These are phyloP conservation scores for Achaetomium macrosporum DNA, from an alignment of 2,329 filamentous ascomycete genomes.

Conservation along the genomic window DNA sequence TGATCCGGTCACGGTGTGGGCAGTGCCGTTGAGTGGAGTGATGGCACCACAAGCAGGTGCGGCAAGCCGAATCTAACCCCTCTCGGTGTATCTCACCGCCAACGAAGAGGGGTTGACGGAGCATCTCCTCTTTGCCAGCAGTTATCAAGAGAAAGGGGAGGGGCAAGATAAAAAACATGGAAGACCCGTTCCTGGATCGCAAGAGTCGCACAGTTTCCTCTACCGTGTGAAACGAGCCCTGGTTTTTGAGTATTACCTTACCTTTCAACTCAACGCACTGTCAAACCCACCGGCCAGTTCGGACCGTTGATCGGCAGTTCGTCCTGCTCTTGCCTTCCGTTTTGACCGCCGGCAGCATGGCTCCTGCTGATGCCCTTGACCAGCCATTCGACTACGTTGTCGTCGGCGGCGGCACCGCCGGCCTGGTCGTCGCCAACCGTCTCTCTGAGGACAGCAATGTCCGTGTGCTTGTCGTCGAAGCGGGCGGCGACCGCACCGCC, in stretches of 20 bases:
- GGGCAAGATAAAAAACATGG: not conserved
- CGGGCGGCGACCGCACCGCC: conserved; percentile 30
- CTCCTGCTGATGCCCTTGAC: conserved; percentile 11
- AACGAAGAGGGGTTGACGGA: not conserved
- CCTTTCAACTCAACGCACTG: too few relatives aligned
- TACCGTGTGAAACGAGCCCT: not conserved
- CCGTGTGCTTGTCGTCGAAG: conserved; percentile 37
- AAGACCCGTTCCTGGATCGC: not conserved
- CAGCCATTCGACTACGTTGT: conserved; percentile 41
- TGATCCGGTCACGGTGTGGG: too few relatives aligned
- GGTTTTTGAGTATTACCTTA: not conserved
- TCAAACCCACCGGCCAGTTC: too few relatives aligned
- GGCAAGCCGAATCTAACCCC: not conserved
- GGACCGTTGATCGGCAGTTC: too few relatives aligned
- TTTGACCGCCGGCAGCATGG: conserved; percentile 6
- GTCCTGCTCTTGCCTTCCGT: not conserved
- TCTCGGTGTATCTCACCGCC: not conserved
- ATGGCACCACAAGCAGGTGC: not conserved
- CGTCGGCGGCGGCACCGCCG: conserved; percentile 46
- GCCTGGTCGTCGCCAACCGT: conserved; percentile 41
- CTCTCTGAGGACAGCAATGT: conserved; percentile 34
- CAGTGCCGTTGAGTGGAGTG: not conserved
- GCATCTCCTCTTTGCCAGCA: too few relatives aligned
- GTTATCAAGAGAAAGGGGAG: not conserved
- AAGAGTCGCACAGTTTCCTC: not conserved